phyloP scores from a whole-genome alignment of 352 stramenopile genomes.

The Phytophthora citrophthora region DNA sequence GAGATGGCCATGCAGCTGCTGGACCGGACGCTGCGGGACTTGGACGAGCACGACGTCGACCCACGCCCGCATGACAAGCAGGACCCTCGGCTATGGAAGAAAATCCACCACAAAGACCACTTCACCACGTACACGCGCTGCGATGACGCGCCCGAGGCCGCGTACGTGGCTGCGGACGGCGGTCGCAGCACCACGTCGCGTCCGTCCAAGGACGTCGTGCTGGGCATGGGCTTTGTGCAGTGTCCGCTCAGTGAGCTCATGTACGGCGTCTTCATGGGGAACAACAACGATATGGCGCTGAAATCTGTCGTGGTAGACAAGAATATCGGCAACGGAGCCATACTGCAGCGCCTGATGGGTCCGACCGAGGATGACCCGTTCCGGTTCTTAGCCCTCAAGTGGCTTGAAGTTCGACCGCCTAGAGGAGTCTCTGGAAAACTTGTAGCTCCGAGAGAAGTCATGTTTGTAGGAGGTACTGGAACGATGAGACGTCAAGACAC shows the following conservation, averaged over 20 bases:
- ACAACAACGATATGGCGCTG: conserved; percentile 37
- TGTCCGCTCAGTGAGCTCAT: conserved; percentile 54
- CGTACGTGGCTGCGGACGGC: conserved; percentile 38
- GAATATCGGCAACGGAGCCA: conserved; percentile 41
- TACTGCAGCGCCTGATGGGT: conserved; percentile 43
- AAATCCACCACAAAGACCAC: conserved; percentile 35
- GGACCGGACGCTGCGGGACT: conserved; percentile 39
- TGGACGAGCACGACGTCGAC: conserved; percentile 44
- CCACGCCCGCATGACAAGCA: conserved; percentile 27
- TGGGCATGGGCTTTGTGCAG: conserved; percentile 51
- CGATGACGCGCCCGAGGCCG: conserved; percentile 30
- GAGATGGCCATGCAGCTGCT: conserved; percentile 49
- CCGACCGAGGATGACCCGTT: conserved; percentile 48
- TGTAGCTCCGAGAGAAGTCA: conserved; percentile 46
- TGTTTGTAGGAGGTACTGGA: conserved; percentile 48
- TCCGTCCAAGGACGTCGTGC: conserved; percentile 44
- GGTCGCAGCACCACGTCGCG: conserved; percentile 32
- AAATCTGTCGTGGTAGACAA: conserved; percentile 42
- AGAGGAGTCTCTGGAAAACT: conserved; percentile 36
- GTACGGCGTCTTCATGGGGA: conserved; percentile 43
- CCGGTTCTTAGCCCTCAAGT: conserved; percentile 52
- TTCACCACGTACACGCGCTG: conserved; percentile 44
- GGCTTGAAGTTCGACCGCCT: conserved; percentile 39
- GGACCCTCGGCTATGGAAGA: conserved; percentile 44
- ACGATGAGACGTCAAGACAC: conserved; percentile 36